A percentile compares a stretch with the other conserved stretches of the same genome.
Evolutionary conservation across 805 yeast species (phyloP).

Genomic region (Millerozyma miso): DNA sequence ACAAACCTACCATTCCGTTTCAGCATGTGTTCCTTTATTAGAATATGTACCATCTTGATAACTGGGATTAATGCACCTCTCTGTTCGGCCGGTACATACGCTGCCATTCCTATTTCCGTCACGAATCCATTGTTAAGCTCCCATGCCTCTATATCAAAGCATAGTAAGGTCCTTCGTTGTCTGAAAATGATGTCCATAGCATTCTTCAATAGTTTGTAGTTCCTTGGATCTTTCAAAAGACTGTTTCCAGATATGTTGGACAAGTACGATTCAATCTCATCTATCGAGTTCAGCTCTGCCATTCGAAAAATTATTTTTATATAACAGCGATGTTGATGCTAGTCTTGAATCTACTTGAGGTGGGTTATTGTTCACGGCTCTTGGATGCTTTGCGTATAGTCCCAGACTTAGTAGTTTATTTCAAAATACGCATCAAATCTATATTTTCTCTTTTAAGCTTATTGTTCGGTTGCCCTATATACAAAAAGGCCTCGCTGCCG

Average conservation of each 20-base stretch:
- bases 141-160: constrained; percentile 56
- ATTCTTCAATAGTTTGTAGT: neutral
- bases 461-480: too few species aligned
- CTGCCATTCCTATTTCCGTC: constrained; percentile 56
- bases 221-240: neutral
- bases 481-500: too few species aligned
- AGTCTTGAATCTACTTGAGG: too few species aligned
- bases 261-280: neutral
- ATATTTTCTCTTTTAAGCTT: too few species aligned
- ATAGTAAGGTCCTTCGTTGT: constrained; percentile 31
- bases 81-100: constrained; percentile 52
- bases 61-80: constrained; percentile 33
- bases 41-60: constrained; percentile 37
- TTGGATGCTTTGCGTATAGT: too few species aligned
- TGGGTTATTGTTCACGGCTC: too few species aligned
- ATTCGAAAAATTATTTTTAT: too few species aligned
- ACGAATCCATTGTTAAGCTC: constrained; percentile 40
- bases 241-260: neutral
- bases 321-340: too few species aligned
- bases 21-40: constrained; percentile 41
- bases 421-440: too few species aligned
- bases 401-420: too few species aligned
- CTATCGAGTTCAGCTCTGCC: neutral
- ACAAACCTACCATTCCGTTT: constrained; percentile 51
- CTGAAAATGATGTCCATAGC: constrained; percentile 2